phyloP scores from a whole-genome alignment of 2,329 filamentous ascomycete species.

The Aspergillus spinulosporus region DNA sequence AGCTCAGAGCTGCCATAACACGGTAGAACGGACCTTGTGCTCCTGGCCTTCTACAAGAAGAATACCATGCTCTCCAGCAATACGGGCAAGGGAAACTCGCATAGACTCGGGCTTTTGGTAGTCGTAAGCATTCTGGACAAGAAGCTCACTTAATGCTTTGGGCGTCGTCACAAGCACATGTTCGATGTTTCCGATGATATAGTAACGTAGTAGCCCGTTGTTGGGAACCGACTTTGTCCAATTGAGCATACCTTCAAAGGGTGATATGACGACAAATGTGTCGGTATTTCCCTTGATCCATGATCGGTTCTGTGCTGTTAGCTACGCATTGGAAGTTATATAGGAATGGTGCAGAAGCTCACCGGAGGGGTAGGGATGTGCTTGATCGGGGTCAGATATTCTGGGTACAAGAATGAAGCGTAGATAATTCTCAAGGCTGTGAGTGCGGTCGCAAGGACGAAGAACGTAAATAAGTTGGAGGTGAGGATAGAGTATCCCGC shows the following conservation, averaged over 20 bases:
- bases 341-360: constrained; percentile 21
- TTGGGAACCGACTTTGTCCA: constrained; percentile 65
- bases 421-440: constrained; percentile 31
- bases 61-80: constrained; percentile 44
- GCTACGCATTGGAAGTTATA: not conserved
- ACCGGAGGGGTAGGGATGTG: constrained; percentile 57
- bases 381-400: constrained; percentile 59
- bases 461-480: constrained; percentile 30
- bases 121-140: constrained; percentile 68
- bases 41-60: constrained; percentile 87
- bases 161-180: constrained; percentile 61
- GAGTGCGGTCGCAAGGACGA: constrained; percentile 25
- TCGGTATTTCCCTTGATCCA: constrained; percentile 51
- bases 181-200: constrained; percentile 62
- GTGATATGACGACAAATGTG: constrained; percentile 39
- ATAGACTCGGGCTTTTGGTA: constrained; percentile 64
- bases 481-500: constrained; percentile 29
- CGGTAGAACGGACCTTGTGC: constrained; percentile 60
- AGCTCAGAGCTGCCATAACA: not conserved
- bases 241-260: constrained; percentile 39
- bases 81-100: constrained; percentile 35
- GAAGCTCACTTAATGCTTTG: constrained; percentile 68
- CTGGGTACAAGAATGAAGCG: constrained; percentile 56
- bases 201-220: constrained; percentile 68
- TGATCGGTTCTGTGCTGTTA: constrained; percentile 34